Evolutionary conservation across 495 filamentous ascomycete genomes (phyloP), one percentile per base, ranked within the genome.

Genomic region (Bathelium albidoporum): DNA sequence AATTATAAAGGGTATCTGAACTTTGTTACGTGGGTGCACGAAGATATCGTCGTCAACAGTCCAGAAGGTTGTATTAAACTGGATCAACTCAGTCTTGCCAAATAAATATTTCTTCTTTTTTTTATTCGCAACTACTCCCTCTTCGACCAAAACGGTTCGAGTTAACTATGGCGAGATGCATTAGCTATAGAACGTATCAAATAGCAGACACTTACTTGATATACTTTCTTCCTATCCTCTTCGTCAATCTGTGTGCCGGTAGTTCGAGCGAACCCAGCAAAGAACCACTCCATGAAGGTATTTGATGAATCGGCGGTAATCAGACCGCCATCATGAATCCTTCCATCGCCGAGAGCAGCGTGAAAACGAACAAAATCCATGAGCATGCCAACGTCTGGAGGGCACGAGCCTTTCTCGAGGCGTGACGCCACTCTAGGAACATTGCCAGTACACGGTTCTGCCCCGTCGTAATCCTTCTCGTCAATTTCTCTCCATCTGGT

Each of bases 11-110:
- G 59, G 41, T 20, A 61, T 44, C 36, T 61, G 36, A 44, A 61
- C 28, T 61, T 28, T 24, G 29, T 49, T 61, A 3, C 59, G 34
- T 49, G 41, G 36, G 49, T 61, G 34, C 41, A 61, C 49, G 36
- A 61, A 61, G 41, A 61, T 44, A 22, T 31, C 29, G 39, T 61
- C 59, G 28, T 61, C 59, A 44, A 44, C 39, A 18, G 59, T 61
- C 59, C 59, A 61, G 49, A 61, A 44, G 11, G 36, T 61, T 44
- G 44, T 20, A 49, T 44, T 36, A 44, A 61, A 20, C 24, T 61
- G n/a, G n/a, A 44, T 61, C 59, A 61, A 61, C 18, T 61, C 59
- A n/a, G 41, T 44, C 49, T 61, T 61, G 24, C 59, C 34, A 28
- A 61, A 61, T 61, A 61, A 44, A 49, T 61, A 28, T 28, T 61